A percentile compares a stretch with the other conserved stretches of the same genome.
Evolutionary conservation across 768 basidiomycete genomes (phyloP).

Genomic region (Russula griseocarnosa): DNA sequence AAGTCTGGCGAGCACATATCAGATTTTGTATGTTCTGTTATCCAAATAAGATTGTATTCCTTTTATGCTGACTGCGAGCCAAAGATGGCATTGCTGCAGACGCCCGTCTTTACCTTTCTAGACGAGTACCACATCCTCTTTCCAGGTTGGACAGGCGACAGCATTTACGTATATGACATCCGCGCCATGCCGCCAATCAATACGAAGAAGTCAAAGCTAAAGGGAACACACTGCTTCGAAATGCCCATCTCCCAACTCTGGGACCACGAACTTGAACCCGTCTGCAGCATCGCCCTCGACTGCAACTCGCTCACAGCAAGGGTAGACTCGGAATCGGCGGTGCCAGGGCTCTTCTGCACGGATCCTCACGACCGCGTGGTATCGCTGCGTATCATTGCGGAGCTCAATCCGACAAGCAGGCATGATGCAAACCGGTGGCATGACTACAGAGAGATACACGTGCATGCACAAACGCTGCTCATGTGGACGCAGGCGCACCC

Average conservation of each 20-base stretch:
- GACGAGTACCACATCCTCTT: constrained; percentile 20
- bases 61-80: background rate
- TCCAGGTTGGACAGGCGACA: constrained; percentile 6
- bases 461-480: constrained; percentile 6
- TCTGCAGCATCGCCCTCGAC: background rate
- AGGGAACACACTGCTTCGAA: constrained; percentile 21
- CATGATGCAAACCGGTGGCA: background rate
- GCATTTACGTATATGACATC: constrained; percentile 17
- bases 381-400: background rate
- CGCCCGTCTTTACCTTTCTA: constrained; percentile 11
- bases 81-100: constrained; percentile 13
- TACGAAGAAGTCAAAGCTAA: background rate
- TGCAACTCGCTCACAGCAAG: constrained; percentile 1
- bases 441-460: constrained; percentile 7
- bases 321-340: background rate
- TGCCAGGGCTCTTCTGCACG: background rate
- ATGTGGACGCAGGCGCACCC: constrained; percentile 8
- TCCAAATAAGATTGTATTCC: background rate
- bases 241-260: background rate
- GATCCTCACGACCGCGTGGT: background rate
- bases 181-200: constrained; percentile 12
- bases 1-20: constrained; percentile 15
- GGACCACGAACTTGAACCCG: background rate
- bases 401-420: background rate
- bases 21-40: constrained; percentile 14